phyloP scores from a whole-genome alignment of 176 grass and related monocot genomes.

The Eleusine coracana region DNA sequence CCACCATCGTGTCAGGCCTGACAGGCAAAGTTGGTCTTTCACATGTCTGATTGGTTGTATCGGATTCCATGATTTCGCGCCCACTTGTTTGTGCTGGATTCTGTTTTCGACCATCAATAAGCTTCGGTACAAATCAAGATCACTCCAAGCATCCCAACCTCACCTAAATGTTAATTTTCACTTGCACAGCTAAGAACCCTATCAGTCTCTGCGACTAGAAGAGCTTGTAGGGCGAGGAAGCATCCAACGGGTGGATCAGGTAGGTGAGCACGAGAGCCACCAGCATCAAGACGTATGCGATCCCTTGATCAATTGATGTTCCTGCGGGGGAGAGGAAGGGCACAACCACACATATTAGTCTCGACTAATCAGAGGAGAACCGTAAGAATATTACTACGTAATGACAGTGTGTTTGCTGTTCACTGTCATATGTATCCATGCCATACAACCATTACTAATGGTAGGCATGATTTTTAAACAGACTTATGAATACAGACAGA shows the following conservation, averaged over 20 bases:
- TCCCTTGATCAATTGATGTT: slow-evolving; percentile 74
- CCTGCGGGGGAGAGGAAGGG: slow-evolving; percentile 27
- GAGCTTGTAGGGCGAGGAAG: slow-evolving; percentile 67
- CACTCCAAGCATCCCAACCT: slow-evolving; percentile 22
- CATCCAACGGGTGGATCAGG: slow-evolving; percentile 79
- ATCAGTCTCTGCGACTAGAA: slow-evolving; percentile 42
- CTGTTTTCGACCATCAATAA: slow-evolving; percentile 35
- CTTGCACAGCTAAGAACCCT: slow-evolving; percentile 21
- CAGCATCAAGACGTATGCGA: slow-evolving; percentile 74
- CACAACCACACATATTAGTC: slow-evolving; percentile 2
- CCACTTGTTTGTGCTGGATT: slow-evolving; percentile 36
- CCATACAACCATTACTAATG: background rate
- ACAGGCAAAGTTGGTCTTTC: background rate
- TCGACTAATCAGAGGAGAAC: background rate
- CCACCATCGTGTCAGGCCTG: background rate
- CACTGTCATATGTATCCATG: too few relatives aligned
- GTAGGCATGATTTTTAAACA: background rate
- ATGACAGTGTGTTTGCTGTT: background rate
- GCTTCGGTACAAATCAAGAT: slow-evolving; percentile 22
- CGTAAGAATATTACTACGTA: background rate
- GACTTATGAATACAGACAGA: background rate
- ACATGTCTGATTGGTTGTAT: slow-evolving; percentile 34
- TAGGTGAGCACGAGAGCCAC: slow-evolving; percentile 80
- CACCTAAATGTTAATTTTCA: slow-evolving; percentile 34
- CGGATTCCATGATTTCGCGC: slow-evolving; percentile 40